phyloP scores from a whole-genome alignment of 257 asterid species.

The Verbascum thapsus region DNA sequence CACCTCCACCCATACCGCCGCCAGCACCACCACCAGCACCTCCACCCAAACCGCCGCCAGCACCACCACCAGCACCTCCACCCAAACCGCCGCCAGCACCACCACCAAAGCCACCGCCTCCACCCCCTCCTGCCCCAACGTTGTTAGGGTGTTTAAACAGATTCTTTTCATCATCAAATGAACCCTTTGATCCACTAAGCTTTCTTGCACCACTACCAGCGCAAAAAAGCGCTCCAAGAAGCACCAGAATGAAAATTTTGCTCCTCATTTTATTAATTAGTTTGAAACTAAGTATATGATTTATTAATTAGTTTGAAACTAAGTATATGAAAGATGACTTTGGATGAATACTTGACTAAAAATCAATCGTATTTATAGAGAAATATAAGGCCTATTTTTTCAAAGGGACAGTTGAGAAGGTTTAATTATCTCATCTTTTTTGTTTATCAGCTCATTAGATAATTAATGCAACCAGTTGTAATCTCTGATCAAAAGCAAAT shows the following conservation, averaged over 20 bases:
- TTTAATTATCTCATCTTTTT: background rate
- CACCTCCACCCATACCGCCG: slow-evolving; percentile 26
- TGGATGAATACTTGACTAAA: background rate
- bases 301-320: background rate
- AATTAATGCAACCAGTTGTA: slow-evolving; percentile 27
- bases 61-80: slow-evolving; percentile 23
- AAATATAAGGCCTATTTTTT: background rate
- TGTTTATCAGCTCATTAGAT: slow-evolving; percentile 8
- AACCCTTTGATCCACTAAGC: slow-evolving; percentile 22
- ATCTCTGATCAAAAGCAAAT: background rate
- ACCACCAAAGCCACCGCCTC: slow-evolving; percentile 28
- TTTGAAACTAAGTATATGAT: background rate
- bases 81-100: slow-evolving; percentile 28
- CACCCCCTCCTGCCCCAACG: slow-evolving; percentile 21
- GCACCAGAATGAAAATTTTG: slow-evolving; percentile 7
- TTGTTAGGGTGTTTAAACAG: background rate
- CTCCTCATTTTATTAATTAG: slow-evolving; percentile 12
- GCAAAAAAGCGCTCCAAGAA: slow-evolving; percentile 29
- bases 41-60: slow-evolving; percentile 25
- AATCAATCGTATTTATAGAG: slow-evolving; percentile 10
- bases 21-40: slow-evolving; percentile 29
- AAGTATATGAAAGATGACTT: background rate
- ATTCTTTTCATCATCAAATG: slow-evolving; percentile 19
- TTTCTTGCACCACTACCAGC: slow-evolving; percentile 19
- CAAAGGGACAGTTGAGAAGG: slow-evolving; percentile 27